Evolutionary conservation across 192 early-diverging fungal genomes (phyloP).

Genomic region (Backusella macrospora): DNA sequence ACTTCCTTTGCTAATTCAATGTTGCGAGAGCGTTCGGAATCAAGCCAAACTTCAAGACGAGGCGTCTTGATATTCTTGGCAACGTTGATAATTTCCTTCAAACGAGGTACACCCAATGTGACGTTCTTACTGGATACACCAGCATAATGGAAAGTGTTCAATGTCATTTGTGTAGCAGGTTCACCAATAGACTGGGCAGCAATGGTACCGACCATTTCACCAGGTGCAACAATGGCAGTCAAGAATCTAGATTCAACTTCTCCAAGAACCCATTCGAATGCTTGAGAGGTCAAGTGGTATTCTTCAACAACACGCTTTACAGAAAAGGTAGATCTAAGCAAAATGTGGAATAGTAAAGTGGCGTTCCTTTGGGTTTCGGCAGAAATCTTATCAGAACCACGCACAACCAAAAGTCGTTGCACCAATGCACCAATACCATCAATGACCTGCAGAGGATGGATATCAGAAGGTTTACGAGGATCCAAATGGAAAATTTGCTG

Average conservation of each 20-base stretch:
- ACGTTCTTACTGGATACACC: conserved; percentile 98
- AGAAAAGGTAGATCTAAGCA: conserved; percentile 77
- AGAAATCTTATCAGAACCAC: conserved; percentile 87
- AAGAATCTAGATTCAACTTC: conserved; percentile 93
- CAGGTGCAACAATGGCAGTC: conserved; percentile 87
- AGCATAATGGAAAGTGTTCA: conserved; percentile 99
- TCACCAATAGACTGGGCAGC: conserved; percentile 99
- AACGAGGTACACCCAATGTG: conserved; percentile 95
- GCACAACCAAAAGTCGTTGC: conserved; percentile 76
- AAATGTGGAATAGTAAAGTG: conserved; percentile 88
- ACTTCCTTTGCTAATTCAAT: conserved; percentile 87
- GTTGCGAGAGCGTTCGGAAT: conserved; percentile 67
- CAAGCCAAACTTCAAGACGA: conserved; percentile 75
- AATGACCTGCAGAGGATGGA: conserved; percentile 84
- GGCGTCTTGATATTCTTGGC: conserved; percentile 97
- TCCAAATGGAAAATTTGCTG: conserved; percentile 89
- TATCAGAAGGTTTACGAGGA: conserved; percentile 74
- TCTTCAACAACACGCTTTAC: conserved; percentile 87
- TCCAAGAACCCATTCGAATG: conserved; percentile 94
- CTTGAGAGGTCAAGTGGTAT: conserved; percentile 81
- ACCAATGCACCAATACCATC: conserved; percentile 73
- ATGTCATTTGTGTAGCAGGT: conserved; percentile 99
- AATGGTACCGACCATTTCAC: conserved; percentile 98
- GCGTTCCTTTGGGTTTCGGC: conserved; percentile 90
- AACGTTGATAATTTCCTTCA: conserved; percentile 99